Conservation (phyloP, 441 rosid genomes). For the Adansonia gregorii region DNA sequence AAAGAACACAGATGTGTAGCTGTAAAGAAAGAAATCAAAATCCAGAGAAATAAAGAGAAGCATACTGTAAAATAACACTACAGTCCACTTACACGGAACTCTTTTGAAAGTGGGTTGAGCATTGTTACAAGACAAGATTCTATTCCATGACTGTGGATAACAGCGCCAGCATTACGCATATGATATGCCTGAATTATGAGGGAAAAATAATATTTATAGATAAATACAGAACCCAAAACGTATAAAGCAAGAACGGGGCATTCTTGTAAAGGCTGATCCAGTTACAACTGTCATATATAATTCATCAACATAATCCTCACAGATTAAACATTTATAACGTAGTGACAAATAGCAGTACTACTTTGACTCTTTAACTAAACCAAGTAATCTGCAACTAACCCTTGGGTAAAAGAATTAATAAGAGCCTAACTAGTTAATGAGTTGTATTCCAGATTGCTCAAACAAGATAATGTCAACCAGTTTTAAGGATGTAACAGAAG, state of each 20-base stretch:
- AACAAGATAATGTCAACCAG: background rate
- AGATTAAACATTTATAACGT: constrained; percentile 11
- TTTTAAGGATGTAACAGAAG: background rate
- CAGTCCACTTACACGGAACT: constrained; percentile 64
- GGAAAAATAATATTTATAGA: background rate
- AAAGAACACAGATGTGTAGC: background rate
- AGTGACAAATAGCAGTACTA: constrained; percentile 12
- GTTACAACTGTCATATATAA: background rate
- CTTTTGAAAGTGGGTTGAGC: constrained; percentile 80
- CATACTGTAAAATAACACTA: constrained; percentile 2
- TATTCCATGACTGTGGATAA: constrained; percentile 96
- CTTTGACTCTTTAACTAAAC: background rate
- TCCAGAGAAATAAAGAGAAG: background rate
- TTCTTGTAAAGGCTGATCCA: background rate
- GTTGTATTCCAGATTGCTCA: background rate
- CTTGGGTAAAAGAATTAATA: background rate
- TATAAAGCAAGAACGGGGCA: background rate
- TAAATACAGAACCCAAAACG: constrained; percentile 21
- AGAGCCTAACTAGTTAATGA: background rate
- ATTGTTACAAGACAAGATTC: constrained; percentile 95
- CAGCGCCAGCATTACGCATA: constrained; percentile 93
- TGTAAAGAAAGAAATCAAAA: background rate
- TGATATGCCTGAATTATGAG: constrained; percentile 68
- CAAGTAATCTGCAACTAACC: background rate
- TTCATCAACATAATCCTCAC: background rate